A percentile compares a stretch with the other conserved stretches of the same genome.
Evolutionary conservation across 1,284 basidiomycete genomes (phyloP).

Genomic region (Uromyces viciae-fabae): DNA sequence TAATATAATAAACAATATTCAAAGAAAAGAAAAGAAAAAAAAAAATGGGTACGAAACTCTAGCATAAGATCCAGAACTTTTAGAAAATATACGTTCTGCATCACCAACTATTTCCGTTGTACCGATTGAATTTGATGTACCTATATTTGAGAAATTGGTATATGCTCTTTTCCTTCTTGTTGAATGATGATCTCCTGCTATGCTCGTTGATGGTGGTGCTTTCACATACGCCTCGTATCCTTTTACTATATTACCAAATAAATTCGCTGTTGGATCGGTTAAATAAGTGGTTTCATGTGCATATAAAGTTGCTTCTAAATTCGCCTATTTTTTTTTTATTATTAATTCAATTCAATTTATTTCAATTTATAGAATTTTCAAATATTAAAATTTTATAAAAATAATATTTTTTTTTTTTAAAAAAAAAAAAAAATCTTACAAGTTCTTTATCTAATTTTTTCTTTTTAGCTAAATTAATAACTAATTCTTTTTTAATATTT

Average conservation of each 20-base stretch:
- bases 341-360: too few relatives aligned
- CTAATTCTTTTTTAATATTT: slow-evolving; percentile 18
- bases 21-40: neutral
- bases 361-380: neutral
- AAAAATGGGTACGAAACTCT: neutral
- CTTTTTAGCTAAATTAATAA: slow-evolving; percentile 33
- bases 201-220: slow-evolving; percentile 40
- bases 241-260: slow-evolving; percentile 45
- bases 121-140: neutral
- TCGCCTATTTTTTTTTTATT: neutral
- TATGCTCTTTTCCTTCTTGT: slow-evolving; percentile 30
- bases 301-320: slow-evolving; percentile 36
- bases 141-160: too few relatives aligned
- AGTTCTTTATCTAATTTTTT: slow-evolving; percentile 43
- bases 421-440: slow-evolving; percentile 4
- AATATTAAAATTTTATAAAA: too few relatives aligned
- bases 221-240: slow-evolving; percentile 45
- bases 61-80: slow-evolving; percentile 44
- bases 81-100: slow-evolving; percentile 43
- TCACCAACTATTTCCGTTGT: slow-evolving; percentile 40
- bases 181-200: slow-evolving; percentile 38
- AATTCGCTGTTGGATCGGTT: slow-evolving; percentile 38
- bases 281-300: slow-evolving; percentile 41
- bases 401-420: too few relatives aligned
- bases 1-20: neutral